Evolutionary conservation across 176 grass and related monocot genomes (phyloP), one percentile per base, ranked within the genome.

Genomic region (Alopecurus myosuroides): DNA sequence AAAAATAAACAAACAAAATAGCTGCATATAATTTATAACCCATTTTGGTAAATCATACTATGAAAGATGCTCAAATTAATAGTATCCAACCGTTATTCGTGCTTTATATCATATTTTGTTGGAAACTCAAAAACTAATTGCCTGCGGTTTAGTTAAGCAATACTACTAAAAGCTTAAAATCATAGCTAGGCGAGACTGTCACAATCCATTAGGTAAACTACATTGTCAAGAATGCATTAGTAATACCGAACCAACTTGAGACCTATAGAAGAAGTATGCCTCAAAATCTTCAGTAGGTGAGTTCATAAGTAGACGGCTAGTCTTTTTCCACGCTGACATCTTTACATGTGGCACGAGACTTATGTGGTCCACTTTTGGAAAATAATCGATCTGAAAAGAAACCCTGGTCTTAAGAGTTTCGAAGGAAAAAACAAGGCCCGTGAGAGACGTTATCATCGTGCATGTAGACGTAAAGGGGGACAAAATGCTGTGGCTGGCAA

Each of bases 301-400:
- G 55, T 15, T 14, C 62, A 66, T 78, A 25, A 30, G 70, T 53
- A 79, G 15, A 14, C 64, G 76, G 76, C 26, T 71, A 39, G 20
- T 14, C 72, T 45, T 78, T 65, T 29, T 90, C 88, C 83, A 86
- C 79, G 78, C 73, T 64, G 83, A 34, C 52, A 44, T 44, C 34
- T 89, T 66, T 82, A 76, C 61, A 28, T 77, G 83, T 81, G 77
- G 51, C 71, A 28, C 15, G 9, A 76, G 78, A 46, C 34, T 12
- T 36, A 11, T 52, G 30, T 30, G 41, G 4, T 45, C 13, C 28
- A 62, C 42, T 82, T 37, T 28, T 70, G 52, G 52, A 69, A 51
- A 77, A 36, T 3, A 39, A 45, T 55, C 25, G 20, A 33, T 61
- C 10, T 18, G 58, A 48, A 45, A 48, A 19, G n/a, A 48, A 45